Evolutionary conservation across 768 basidiomycete genomes (phyloP), one percentile per base, ranked within the genome.

Genomic region (Naganishia friedmannii): DNA sequence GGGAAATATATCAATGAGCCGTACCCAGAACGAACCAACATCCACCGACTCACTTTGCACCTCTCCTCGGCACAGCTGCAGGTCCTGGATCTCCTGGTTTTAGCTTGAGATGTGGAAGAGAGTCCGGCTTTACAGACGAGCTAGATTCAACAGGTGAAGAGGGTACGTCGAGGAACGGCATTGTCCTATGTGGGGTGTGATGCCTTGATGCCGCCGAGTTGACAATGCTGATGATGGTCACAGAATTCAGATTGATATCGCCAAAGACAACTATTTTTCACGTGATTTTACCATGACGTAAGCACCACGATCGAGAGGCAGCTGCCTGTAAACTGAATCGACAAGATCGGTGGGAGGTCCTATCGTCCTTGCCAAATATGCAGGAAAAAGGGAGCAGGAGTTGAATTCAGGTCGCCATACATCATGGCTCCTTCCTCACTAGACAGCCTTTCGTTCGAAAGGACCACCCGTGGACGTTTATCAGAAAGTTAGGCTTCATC

Each of bases 161-260:
- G 15, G 70, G 66, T 17, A 68, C 66, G 48, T 71, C 70, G n/a
- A 71, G 66, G 66, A 71, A 71, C 21, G 70, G 70, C 70, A 71
- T 71, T 34, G 15, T 4, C 1, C 2, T 3, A 29, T 10, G 28
- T 29, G 54, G 19, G 54, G 32, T 29, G 29, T 26, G 29, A 5
- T 37, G 34, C 34, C 34, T 37, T 37, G 34, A 37, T 37, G 34
- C 34, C 34, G 12, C 12, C n/a, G n/a, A n/a, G n/a, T n/a, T n/a
- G n/a, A n/a, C n/a, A n/a, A 4, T 54, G 45, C 53, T 54, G n/a
- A 54, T 12, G 53, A 54, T n/a, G n/a, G 3, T 26, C 23, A 10
- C 13, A 34, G 53, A 23, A 53, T 53, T 29, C 54, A 55, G 54
- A 34, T 3, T 55, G 48, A 42, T 42, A 42, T 42, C 42, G 42